Evolutionary conservation across 768 basidiomycete species (phyloP), one percentile per base, ranked within the genome.

Genomic region (Suillus alpinus): DNA sequence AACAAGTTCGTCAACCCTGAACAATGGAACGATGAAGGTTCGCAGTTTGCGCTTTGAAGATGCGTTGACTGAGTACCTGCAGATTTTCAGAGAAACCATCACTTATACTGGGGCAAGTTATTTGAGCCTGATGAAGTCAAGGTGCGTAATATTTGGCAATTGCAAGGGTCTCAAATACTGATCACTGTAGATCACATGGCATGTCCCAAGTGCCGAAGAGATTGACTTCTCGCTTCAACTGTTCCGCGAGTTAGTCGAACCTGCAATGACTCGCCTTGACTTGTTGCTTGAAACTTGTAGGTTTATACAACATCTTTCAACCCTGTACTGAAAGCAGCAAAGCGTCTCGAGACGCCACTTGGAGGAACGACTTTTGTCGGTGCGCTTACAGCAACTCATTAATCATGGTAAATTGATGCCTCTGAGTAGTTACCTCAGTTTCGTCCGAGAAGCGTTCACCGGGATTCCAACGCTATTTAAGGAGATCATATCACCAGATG

Each of bases 341-440:
- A 61, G 31, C 78, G 46, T 66, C 75, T 31, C 81, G 86, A 23
- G 82, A 89, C 71, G 81, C 82, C 16, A 63, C 81, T 16, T 95
- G 92, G 92, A 81, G 88, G 13, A 94, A 92, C 71, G 91, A 94
- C 64, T 92, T 94, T 68, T 94, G 92, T 76, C 83, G 92, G 82
- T 87, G 36, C 43, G 80, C 75, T 34, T 50, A 36, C 59, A 37
- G 26, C 26, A 31, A 58, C 46, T 37, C 14, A 57, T 32, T n/a
- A 36, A 34, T 3, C 34, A 41, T 34, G 34, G 8, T 52, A 31
- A 32, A 52, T 57, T 62, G 23, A 52, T 13, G 18, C 53, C 40
- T 51, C 10, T 44, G 26, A 37, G 13, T 57, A 89, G 89, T 40
- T 83, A 88, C 71, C 70, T 92, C 55, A 89, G 83, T 63, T 78